Percentiles rank a stretch among this genome's conserved stretches.
These are phyloP conservation scores for Kluyveromyces siamensis DNA, from an alignment of 805 yeast genomes.

Conservation along the genomic window DNA sequence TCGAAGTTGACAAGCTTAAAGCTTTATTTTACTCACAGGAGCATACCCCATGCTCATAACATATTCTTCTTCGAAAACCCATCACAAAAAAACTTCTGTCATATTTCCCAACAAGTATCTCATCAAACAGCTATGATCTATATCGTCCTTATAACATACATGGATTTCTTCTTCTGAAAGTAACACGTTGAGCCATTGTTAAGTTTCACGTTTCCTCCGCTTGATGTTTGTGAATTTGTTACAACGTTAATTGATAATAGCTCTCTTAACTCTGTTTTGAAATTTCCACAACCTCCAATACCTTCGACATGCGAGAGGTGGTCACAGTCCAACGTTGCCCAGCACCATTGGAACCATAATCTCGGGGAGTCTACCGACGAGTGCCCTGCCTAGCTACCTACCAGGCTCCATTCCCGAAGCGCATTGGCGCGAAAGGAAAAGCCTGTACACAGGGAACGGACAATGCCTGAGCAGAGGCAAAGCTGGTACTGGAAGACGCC, in stretches of 20 bases:
- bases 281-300: background rate
- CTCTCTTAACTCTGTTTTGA: background rate
- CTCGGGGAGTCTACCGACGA: background rate
- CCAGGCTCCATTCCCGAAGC: background rate
- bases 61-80: background rate
- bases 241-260: no score
- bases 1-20: background rate
- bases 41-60: no score
- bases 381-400: background rate
- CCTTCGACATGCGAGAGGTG: background rate
- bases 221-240: background rate
- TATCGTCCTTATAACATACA: slow-evolving; percentile 49
- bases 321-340: background rate
- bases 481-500: no score
- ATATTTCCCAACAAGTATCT: background rate
- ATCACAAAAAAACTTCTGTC: background rate
- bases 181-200: slow-evolving; percentile 98
- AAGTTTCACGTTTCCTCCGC: slow-evolving; percentile 12
- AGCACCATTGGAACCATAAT: background rate
- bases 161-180: slow-evolving; percentile 98
- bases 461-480: no score
- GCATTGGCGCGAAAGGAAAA: no score
- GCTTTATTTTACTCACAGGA: background rate
- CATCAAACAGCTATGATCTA: background rate
- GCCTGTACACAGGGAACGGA: no score